Base-by-base conservation (phyloP, 257 asterid species). In the Fraxinus cuspidata region DNA sequence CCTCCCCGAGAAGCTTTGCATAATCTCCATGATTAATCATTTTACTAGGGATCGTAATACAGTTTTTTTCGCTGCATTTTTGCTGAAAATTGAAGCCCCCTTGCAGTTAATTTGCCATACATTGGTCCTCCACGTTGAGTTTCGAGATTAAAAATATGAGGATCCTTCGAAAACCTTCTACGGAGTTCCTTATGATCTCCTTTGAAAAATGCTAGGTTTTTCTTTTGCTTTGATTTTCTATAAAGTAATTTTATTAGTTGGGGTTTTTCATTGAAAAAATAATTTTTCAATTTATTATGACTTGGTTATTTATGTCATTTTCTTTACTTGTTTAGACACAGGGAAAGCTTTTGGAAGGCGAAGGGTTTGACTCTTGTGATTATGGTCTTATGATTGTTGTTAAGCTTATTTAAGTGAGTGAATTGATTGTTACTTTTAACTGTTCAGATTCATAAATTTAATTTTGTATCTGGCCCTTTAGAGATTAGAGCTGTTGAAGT, bases 351-450 rank as follows among this genome's bases (percentile, higher is more conserved):
- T 64, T 87, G 6, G 91, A 85, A 67, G 92, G 93, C 13, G 98
- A 97, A 21, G 99, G 90, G 49, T 40, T 81, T 65, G 98, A 93
- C 70, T 88, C 80, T 81, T 87, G 78, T 21, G 81, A 74, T 38
- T 90, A 87, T 71, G 92, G 97, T 3, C 96, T 89, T 78, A 90
- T 93, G 25, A 87, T 91, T 74, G 94, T 93, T 60, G 91, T 89
- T 82, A 82, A 85, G 79, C 74, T 88, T 81, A 86, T 85, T 73
- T 86, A 88, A 53, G 99, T 91, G 81, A 89, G 98, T 84, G 28
- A 21, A 58, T 12, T 9, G 60, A 60, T 60, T 74, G 4, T 71
- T 9, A 37, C 42, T 37, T 74, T 75, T 71, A 23, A 28, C 1
- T 60, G 78, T 63, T 44, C 74, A 58, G 21, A 42, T 65, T 65